These are phyloP conservation scores for Zymoseptoria pseudotritici DNA, from an alignment of 2,329 filamentous ascomycete genomes.

Conservation along the genomic window DNA sequence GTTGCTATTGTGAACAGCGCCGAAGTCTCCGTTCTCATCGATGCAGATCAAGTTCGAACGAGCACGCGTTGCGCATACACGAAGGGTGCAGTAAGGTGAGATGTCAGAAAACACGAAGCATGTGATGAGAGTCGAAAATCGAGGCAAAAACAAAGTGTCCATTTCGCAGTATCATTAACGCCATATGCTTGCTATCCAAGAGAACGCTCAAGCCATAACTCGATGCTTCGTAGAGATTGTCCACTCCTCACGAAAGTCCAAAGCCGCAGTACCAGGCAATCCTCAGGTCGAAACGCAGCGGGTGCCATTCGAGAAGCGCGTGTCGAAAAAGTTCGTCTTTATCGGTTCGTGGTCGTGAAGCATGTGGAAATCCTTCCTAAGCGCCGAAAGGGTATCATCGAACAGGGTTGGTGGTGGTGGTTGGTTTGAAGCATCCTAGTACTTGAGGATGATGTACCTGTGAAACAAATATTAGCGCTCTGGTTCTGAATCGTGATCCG, in stretches of 20 bases:
- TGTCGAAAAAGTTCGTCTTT: neutral
- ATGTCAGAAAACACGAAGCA: too few species aligned
- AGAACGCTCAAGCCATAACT: neutral
- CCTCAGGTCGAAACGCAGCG: too few species aligned
- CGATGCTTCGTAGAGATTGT: neutral
- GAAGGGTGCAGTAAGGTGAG: neutral
- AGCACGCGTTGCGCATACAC: neutral
- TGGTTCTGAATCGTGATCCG: neutral
- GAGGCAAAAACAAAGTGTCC: neutral
- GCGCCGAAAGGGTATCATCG: neutral
- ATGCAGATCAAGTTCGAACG: too few species aligned
- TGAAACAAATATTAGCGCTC: neutral
- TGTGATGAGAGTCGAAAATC: neutral
- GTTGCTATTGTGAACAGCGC: too few species aligned
- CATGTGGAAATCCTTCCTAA: neutral
- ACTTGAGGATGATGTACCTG: slow-evolving; percentile 82
- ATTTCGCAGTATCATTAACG: neutral
- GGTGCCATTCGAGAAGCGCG: too few species aligned
- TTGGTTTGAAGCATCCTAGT: slow-evolving; percentile 45
- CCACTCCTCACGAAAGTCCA: neutral
- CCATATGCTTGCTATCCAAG: neutral
- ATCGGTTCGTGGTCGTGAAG: neutral
- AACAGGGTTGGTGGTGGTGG: neutral
- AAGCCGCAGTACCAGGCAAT: neutral
- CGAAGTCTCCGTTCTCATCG: too few species aligned